Percentiles rank a stretch among this genome's conserved stretches.
These are phyloP conservation scores for Aspergillus tubingensis DNA, from an alignment of 2,329 filamentous ascomycete species.

Conservation along the genomic window DNA sequence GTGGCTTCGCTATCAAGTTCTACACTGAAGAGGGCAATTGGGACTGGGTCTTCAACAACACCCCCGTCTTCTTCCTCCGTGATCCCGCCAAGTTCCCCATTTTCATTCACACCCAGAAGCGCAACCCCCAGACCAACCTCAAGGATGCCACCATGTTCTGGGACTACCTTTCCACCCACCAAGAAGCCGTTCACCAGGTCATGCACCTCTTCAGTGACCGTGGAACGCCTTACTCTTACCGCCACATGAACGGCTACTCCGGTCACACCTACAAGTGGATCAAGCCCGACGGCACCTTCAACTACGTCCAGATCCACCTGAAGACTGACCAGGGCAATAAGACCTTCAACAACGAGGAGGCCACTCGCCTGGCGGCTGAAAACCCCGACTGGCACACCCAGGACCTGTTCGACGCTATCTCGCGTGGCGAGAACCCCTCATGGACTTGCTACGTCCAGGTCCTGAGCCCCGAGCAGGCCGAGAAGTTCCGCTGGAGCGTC, in stretches of 20 bases:
- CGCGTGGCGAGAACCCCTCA: constrained; percentile 60
- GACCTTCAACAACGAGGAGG: constrained; percentile 61
- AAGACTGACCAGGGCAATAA: constrained; percentile 65
- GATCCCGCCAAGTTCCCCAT: constrained; percentile 73
- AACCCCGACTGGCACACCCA: constrained; percentile 65
- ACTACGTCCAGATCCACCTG: constrained; percentile 66
- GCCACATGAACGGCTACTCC: constrained; percentile 69
- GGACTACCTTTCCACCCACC: constrained; percentile 64
- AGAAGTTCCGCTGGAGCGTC: constrained; percentile 63
- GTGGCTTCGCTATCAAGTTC: constrained; percentile 74
- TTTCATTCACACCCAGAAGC: constrained; percentile 74
- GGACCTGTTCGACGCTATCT: constrained; percentile 66
- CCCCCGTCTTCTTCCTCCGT: constrained; percentile 73
- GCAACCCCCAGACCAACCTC: constrained; percentile 69
- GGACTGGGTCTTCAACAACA: constrained; percentile 73
- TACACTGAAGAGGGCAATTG: constrained; percentile 73
- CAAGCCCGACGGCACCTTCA: constrained; percentile 66
- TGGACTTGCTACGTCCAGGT: constrained; percentile 68
- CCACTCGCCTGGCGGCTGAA: constrained; percentile 54
- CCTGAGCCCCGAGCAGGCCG: constrained; percentile 62
- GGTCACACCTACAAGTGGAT: constrained; percentile 68
- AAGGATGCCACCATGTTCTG: constrained; percentile 71
- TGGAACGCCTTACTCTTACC: constrained; percentile 65
- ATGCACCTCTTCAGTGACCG: constrained; percentile 69
- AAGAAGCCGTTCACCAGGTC: constrained; percentile 64